Percentiles rank a stretch among this genome's conserved stretches.
Evolutionary conservation across 768 basidiomycete genomes (phyloP).

Genomic region (Roridomyces roridus): DNA sequence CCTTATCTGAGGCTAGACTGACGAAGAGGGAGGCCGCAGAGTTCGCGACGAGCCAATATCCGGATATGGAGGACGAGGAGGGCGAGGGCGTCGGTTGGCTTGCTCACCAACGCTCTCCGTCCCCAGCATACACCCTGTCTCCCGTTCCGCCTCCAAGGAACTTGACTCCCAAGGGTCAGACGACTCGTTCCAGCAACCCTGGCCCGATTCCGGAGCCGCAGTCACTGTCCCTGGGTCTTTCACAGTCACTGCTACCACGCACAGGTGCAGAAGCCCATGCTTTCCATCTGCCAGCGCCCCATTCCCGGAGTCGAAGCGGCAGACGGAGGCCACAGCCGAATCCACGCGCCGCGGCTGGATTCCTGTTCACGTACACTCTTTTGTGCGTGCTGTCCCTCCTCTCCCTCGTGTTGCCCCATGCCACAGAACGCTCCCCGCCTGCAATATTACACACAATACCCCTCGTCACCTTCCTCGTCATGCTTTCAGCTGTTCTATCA

Average conservation of each 20-base stretch:
- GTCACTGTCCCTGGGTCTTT: slow-evolving; percentile 68
- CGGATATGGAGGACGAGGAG: slow-evolving; percentile 35
- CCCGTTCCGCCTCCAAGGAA: slow-evolving; percentile 39
- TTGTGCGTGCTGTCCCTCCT: slow-evolving; percentile 68
- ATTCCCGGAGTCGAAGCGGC: slow-evolving; percentile 44
- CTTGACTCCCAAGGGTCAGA: slow-evolving; percentile 42
- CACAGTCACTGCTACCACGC: slow-evolving; percentile 75
- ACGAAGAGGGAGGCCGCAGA: slow-evolving; percentile 59
- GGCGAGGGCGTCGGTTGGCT: slow-evolving; percentile 64
- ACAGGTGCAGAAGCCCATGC: slow-evolving; percentile 34
- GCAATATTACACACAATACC: slow-evolving; percentile 81
- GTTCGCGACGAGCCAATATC: background rate
- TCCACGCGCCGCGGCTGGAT: slow-evolving; percentile 72
- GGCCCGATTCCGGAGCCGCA: slow-evolving; percentile 54
- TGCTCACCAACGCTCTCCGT: slow-evolving; percentile 76
- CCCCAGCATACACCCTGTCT: slow-evolving; percentile 45
- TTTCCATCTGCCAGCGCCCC: slow-evolving; percentile 71
- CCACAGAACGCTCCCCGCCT: slow-evolving; percentile 41
- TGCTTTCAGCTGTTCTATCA: slow-evolving; percentile 71
- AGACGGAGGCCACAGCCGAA: slow-evolving; percentile 74
- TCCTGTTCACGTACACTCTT: slow-evolving; percentile 66
- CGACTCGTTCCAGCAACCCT: slow-evolving; percentile 37
- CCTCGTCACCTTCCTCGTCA: slow-evolving; percentile 72
- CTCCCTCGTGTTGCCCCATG: slow-evolving; percentile 67
- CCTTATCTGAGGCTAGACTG: slow-evolving; percentile 81